phyloP scores from a whole-genome alignment of 768 basidiomycete species.

The Russula ochroleuca region DNA sequence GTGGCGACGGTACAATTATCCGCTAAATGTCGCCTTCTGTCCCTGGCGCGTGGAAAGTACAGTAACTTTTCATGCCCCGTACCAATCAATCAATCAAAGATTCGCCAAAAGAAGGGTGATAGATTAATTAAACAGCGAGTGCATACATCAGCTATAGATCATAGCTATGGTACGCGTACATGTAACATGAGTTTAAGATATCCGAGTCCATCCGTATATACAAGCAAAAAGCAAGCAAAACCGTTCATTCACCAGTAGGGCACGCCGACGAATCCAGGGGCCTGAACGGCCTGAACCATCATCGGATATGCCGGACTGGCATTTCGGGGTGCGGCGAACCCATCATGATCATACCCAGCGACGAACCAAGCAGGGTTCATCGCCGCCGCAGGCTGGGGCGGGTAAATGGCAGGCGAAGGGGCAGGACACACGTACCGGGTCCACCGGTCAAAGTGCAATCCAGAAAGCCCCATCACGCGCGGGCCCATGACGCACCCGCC shows the following conservation, averaged over 20 bases:
- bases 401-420: background rate
- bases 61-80: too few relatives aligned
- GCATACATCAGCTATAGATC: background rate
- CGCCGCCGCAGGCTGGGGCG: too few relatives aligned
- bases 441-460: background rate
- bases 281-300: background rate
- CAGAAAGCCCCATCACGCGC: background rate
- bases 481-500: constrained; percentile 8
- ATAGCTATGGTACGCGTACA: background rate
- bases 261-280: background rate
- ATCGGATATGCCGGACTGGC: background rate
- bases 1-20: background rate
- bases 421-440: background rate
- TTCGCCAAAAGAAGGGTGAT: too few relatives aligned
- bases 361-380: background rate
- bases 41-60: too few relatives aligned
- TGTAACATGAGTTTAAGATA: background rate
- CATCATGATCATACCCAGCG: too few relatives aligned
- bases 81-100: background rate
- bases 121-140: background rate
- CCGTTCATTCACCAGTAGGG: background rate
- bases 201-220: background rate
- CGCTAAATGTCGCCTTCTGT: background rate
- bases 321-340: too few relatives aligned
- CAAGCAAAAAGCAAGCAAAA: background rate